Evolutionary conservation across 257 asterid genomes (phyloP).

Genomic region (Sherardia arvensis): DNA sequence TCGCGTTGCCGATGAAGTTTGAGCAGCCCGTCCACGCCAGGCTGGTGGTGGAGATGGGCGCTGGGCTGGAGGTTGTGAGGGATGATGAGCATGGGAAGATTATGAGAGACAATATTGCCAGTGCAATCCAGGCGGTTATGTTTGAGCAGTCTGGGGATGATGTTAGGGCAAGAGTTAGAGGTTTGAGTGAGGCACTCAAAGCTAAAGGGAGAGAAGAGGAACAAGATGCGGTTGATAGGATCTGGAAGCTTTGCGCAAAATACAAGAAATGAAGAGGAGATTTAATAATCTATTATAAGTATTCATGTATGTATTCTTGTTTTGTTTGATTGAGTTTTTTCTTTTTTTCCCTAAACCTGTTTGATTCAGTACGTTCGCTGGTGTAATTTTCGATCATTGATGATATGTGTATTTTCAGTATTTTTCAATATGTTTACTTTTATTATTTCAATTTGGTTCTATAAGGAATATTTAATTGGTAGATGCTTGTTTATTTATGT

Average conservation of each 20-base stretch:
- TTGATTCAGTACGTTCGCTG: too few species aligned
- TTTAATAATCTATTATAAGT: too few species aligned
- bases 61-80: constrained; percentile 1
- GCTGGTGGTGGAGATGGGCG: constrained; percentile 7
- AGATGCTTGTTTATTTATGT: too few species aligned
- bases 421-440: too few species aligned
- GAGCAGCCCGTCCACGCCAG: constrained; percentile 12
- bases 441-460: too few species aligned
- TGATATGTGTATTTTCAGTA: too few species aligned
- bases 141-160: neutral
- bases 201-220: neutral
- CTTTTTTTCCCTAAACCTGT: too few species aligned
- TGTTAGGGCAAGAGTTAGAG: constrained; percentile 4
- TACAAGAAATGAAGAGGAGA: neutral
- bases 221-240: constrained; percentile 1
- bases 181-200: neutral
- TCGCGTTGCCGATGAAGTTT: constrained; percentile 2
- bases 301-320: too few species aligned
- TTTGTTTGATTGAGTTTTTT: too few species aligned
- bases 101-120: neutral
- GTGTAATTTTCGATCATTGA: too few species aligned
- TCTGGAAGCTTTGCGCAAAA: constrained; percentile 8
- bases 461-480: too few species aligned
- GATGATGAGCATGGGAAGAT: constrained; percentile 12
- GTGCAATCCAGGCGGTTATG: neutral